A percentile compares a stretch with the other conserved stretches of the same genome.
These are phyloP conservation scores for Eutrema japonicum DNA, from an alignment of 345 rosid species.

Conservation along the genomic window DNA sequence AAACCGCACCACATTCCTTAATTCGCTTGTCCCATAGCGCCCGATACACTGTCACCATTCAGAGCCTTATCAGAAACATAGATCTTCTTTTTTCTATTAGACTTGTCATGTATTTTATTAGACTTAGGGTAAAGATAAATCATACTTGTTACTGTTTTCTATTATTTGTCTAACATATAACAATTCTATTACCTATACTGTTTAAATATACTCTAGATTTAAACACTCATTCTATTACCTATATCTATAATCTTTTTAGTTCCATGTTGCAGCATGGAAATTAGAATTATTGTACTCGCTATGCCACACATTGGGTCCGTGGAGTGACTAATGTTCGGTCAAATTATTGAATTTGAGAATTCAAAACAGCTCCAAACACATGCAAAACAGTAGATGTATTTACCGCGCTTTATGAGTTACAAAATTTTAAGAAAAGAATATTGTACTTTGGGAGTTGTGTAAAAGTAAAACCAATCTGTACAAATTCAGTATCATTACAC, in stretches of 20 bases:
- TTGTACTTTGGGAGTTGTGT: constrained; percentile 33
- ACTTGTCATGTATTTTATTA: not conserved
- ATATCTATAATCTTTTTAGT: too few species aligned
- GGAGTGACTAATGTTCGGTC: not conserved
- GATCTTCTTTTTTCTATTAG: not conserved
- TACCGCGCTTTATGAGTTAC: not conserved
- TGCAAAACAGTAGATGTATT: not conserved
- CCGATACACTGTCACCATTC: too few species aligned
- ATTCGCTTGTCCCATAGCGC: too few species aligned
- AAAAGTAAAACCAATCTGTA: not conserved
- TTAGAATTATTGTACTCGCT: not conserved
- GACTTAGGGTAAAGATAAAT: not conserved
- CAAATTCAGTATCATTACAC: constrained; percentile 27
- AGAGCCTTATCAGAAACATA: not conserved
- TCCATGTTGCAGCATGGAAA: not conserved
- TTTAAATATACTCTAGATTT: too few species aligned
- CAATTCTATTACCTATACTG: too few species aligned
- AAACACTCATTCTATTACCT: too few species aligned
- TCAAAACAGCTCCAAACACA: not conserved
- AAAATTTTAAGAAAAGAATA: not conserved
- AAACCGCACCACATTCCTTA: too few species aligned
- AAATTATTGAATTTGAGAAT: not conserved
- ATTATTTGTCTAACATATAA: not conserved
- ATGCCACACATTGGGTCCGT: not conserved
- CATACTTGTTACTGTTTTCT: not conserved